Base-by-base conservation (phyloP, 164 flowering plant species). In the Chimonanthus salicifolius region DNA sequence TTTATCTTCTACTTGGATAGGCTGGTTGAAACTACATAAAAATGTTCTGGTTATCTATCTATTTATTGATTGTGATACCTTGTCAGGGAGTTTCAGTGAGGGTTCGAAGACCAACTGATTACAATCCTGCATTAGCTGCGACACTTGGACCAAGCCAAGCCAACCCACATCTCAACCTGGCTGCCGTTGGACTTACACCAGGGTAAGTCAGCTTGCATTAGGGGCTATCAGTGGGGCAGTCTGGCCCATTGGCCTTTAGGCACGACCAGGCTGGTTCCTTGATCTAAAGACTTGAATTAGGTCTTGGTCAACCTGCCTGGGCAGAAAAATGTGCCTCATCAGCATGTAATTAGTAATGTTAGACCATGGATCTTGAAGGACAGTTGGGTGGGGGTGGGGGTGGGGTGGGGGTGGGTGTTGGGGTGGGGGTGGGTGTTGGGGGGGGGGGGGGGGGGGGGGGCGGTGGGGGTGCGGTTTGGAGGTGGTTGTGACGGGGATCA, bases 81-180 rank as follows among this genome's bases (percentile, higher is more conserved):
- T 72, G 50, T 44, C 71, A 92, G 97, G 97, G 97, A 15, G 94
- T 86, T 73, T 82, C 97, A 72, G 94, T 92, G 64, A 86, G 89
- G 83, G 92, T 92, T 67, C 79, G 92, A 73, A 87, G 97, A 77
- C 97, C 97, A 72, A 90, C 90, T 3, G 97, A 92, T 78, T 92
- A 92, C 85, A 92, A 89, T 68, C 95, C 95, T 71, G 77, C 95
- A 20, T 77, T 89, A 64, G 97, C 94, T 78, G 97, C 94, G n/a
- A 80, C 91, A 18, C 95, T 92, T 79, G 97, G 97, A 70, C 95
- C 97, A 48, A 88, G 97, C 84, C 95, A 90, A 78, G 90, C 97
- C 50, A 90, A 77, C 77, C 90, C 97, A 60, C 77, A 84, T 78
- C 90, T 92, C 69, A 90, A 90, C 80, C 82, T 92, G 76, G 85